These are phyloP conservation scores for Solanum acaule DNA, from an alignment of 257 asterid genomes.

Conservation along the genomic window DNA sequence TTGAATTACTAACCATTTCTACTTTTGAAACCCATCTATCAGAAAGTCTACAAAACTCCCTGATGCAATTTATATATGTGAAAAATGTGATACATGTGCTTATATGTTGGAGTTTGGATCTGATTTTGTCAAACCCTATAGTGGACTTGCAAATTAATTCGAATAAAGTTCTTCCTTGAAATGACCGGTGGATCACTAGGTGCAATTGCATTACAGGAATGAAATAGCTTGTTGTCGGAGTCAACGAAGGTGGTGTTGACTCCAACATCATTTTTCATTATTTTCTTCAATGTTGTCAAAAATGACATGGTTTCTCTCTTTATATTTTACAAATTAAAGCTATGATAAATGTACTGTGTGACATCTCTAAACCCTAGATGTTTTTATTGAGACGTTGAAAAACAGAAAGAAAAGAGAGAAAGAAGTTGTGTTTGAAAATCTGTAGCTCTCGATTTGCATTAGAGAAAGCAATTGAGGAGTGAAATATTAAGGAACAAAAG, in stretches of 20 bases:
- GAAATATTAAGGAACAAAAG: not conserved
- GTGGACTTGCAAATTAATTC: no score
- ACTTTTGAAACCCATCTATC: not conserved
- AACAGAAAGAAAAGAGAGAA: not conserved
- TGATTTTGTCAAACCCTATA: not conserved
- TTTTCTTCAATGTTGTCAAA: no score
- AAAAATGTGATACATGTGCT: not conserved
- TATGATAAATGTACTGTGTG: not conserved
- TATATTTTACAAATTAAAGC: no score
- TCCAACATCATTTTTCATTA: no score
- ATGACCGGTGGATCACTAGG: constrained; percentile 11
- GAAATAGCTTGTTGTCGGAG: no score
- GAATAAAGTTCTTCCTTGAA: no score
- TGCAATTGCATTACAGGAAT: not conserved
- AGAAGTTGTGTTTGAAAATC: not conserved
- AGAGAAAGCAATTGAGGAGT: not conserved
- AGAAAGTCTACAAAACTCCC: not conserved
- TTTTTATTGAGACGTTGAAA: not conserved
- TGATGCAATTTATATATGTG: not conserved
- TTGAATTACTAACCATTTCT: not conserved
- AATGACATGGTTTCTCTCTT: no score
- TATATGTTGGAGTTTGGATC: not conserved
- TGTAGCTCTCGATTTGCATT: not conserved
- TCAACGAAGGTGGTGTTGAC: no score
- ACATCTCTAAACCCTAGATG: not conserved